phyloP scores from a whole-genome alignment of 2,329 filamentous ascomycete genomes.

The Microdochium paspali region DNA sequence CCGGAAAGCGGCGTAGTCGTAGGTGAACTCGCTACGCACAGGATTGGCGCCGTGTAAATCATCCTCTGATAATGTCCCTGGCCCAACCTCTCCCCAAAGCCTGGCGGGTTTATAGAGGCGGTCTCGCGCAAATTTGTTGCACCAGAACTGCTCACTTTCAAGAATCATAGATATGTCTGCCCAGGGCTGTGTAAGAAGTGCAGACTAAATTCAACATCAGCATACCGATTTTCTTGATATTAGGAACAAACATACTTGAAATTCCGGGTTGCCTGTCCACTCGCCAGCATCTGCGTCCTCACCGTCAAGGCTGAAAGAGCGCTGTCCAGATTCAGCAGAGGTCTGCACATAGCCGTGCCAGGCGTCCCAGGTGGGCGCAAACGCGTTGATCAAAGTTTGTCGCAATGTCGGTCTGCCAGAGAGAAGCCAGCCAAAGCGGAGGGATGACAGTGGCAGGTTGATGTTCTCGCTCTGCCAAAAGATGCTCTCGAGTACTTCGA shows the following conservation, averaged over 20 bases:
- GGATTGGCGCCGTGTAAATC: slow-evolving; percentile 3
- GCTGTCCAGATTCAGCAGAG: slow-evolving; percentile 1
- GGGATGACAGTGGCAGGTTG: slow-evolving; percentile 33
- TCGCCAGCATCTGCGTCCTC: slow-evolving; percentile 19
- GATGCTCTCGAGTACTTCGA: slow-evolving; percentile 44
- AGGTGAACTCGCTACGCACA: slow-evolving; percentile 10
- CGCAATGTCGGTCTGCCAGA: slow-evolving; percentile 25
- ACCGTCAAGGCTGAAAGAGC: slow-evolving; percentile 6
- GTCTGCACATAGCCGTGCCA: slow-evolving; percentile 24
- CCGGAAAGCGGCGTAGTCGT: slow-evolving; percentile 15
- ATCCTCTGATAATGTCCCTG: slow-evolving; percentile 7
- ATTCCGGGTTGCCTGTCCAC: slow-evolving; percentile 26
- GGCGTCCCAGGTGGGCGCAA: slow-evolving; percentile 28
- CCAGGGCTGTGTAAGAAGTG: slow-evolving; percentile 34
- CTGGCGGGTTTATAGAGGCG: slow-evolving; percentile 22
- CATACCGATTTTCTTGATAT: not conserved
- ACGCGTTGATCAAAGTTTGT: slow-evolving; percentile 24
- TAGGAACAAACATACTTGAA: slow-evolving; percentile 29
- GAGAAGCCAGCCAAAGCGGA: slow-evolving; percentile 33
- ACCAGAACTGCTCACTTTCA: slow-evolving; percentile 37
- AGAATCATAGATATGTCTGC: slow-evolving; percentile 33
- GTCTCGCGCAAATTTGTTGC: slow-evolving; percentile 24
- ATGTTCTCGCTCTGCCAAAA: slow-evolving; percentile 39
- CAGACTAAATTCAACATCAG: slow-evolving; percentile 20
- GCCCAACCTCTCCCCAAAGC: slow-evolving; percentile 13